Conservation (phyloP, 2,329 filamentous ascomycete species). For the Colletotrichum sp. region DNA sequence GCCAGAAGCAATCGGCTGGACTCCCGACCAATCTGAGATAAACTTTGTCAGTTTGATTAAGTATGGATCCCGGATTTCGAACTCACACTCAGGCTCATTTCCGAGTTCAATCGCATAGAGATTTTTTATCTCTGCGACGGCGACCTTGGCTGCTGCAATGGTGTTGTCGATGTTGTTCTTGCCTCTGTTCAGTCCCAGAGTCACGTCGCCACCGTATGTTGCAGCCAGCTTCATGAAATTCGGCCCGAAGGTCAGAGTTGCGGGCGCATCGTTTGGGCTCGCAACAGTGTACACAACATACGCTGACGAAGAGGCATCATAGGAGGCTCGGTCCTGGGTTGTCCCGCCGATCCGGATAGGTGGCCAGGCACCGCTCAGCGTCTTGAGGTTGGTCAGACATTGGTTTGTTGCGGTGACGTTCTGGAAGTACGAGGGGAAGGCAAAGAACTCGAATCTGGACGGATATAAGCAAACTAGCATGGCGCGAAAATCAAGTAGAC, state of each 20-base stretch:
- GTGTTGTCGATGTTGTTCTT: constrained; percentile 59
- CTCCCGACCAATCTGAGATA: constrained; percentile 36
- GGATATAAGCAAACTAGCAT: background rate
- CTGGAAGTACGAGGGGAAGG: constrained; percentile 59
- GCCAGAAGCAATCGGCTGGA: constrained; percentile 42
- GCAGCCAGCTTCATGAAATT: constrained; percentile 56
- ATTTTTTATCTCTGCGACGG: constrained; percentile 49
- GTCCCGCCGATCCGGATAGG: constrained; percentile 64
- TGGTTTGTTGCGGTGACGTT: constrained; percentile 54
- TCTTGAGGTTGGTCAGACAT: constrained; percentile 57
- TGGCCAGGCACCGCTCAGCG: constrained; percentile 55
- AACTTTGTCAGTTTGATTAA: background rate
- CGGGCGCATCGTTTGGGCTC: constrained; percentile 51
- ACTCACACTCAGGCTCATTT: constrained; percentile 61
- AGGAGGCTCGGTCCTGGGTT: constrained; percentile 61
- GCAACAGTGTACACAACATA: constrained; percentile 58
- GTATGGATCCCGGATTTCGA: background rate
- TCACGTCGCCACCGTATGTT: constrained; percentile 53
- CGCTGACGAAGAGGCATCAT: constrained; percentile 47
- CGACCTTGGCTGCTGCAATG: constrained; percentile 53
- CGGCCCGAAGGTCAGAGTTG: constrained; percentile 55
- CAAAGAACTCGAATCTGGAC: constrained; percentile 60
- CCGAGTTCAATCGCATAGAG: constrained; percentile 60
- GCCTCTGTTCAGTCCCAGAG: constrained; percentile 58
- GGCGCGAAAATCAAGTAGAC: background rate